Evolutionary conservation across 805 yeast genomes (phyloP).

Genomic region (Torulaspora gathmanii): DNA sequence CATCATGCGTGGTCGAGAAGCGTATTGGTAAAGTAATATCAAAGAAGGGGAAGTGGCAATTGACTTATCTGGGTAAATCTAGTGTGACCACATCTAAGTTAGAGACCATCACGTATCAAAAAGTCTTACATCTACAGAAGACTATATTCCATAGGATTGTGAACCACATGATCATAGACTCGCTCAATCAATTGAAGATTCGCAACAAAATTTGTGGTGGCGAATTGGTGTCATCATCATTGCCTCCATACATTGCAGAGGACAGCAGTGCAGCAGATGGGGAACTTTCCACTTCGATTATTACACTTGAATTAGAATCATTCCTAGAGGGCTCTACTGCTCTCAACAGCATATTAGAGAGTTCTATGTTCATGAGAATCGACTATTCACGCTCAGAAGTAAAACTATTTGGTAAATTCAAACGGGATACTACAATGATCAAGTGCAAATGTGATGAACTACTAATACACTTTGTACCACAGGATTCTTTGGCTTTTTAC

Average conservation of each 20-base stretch:
- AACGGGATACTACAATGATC: slow-evolving; percentile 29
- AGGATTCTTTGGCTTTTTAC: slow-evolving; percentile 29
- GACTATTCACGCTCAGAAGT: slow-evolving; percentile 31
- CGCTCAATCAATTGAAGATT: slow-evolving; percentile 33
- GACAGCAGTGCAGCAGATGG: slow-evolving; percentile 2
- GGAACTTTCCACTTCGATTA: slow-evolving; percentile 21
- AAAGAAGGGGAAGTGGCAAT: slow-evolving; percentile 32
- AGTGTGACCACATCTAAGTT: slow-evolving; percentile 26
- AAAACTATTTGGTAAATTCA: slow-evolving; percentile 32
- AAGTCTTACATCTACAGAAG: slow-evolving; percentile 29
- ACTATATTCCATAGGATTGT: slow-evolving; percentile 33
- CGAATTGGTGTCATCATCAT: slow-evolving; percentile 10
- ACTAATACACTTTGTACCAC: slow-evolving; percentile 27
- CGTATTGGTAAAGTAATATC: slow-evolving; percentile 35
- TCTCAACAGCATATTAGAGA: slow-evolving; percentile 27
- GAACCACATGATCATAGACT: slow-evolving; percentile 36
- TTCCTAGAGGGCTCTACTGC: slow-evolving; percentile 32
- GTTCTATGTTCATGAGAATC: slow-evolving; percentile 32
- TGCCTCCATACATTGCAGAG: slow-evolving; percentile 26
- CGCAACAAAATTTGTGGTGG: slow-evolving; percentile 27
- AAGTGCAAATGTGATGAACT: slow-evolving; percentile 31
- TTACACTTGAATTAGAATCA: slow-evolving; percentile 30
- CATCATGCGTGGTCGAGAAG: slow-evolving; percentile 33
- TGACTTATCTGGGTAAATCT: slow-evolving; percentile 29
- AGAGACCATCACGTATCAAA: slow-evolving; percentile 35